Conservation (phyloP, 306 rosid genomes). For the Pyrus pyrifolia region DNA sequence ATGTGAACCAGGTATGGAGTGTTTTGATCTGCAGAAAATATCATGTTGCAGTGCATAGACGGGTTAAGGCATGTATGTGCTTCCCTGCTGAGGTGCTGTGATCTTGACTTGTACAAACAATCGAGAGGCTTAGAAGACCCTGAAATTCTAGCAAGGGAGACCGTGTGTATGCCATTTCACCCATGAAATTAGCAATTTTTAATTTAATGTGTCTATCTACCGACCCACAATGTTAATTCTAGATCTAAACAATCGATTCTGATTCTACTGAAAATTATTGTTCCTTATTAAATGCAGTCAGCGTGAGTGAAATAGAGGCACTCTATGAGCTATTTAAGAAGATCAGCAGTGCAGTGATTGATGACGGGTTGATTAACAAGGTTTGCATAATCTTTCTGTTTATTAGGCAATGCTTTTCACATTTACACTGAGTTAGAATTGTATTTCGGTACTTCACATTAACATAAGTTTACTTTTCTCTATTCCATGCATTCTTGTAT, state of each 20-base stretch:
- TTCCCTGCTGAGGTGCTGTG: conserved; percentile 67
- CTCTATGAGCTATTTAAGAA: conserved; percentile 95
- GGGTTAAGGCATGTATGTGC: conserved; percentile 53
- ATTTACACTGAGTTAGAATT: neutral
- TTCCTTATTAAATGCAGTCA: conserved; percentile 48
- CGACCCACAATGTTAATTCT: neutral
- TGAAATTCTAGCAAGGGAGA: conserved; percentile 83
- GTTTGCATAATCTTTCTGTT: conserved; percentile 27
- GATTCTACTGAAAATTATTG: conserved; percentile 2
- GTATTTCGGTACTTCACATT: neutral
- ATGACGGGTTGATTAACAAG: conserved; percentile 95
- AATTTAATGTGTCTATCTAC: neutral
- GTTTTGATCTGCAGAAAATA: conserved; percentile 57
- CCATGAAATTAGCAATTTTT: neutral
- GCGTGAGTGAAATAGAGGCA: conserved; percentile 97
- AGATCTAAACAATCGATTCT: neutral
- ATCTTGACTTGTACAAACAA: conserved; percentile 66
- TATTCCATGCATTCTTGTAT: neutral
- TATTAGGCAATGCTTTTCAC: conserved; percentile 1
- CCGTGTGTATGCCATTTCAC: conserved; percentile 64
- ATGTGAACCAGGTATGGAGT: conserved; percentile 60
- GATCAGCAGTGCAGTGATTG: conserved; percentile 95
- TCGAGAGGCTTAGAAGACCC: conserved; percentile 85
- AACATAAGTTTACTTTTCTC: neutral
- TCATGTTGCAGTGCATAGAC: conserved; percentile 80